Conservation (phyloP, 495 filamentous ascomycete genomes). For the Aspergillus nanangensis region DNA sequence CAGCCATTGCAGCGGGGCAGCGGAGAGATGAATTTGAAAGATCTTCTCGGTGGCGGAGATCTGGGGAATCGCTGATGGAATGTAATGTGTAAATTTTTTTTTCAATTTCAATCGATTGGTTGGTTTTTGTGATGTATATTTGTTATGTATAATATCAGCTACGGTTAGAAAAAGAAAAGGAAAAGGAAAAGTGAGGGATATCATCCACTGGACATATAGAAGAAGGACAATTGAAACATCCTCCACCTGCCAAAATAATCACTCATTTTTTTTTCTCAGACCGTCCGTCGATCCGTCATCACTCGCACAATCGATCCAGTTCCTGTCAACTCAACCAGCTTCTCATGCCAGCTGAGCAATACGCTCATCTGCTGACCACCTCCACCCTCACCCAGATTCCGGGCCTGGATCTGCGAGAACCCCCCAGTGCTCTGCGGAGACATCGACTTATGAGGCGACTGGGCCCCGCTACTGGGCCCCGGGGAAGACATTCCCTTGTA, state of each 20-base stretch:
- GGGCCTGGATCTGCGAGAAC: conserved; percentile 75
- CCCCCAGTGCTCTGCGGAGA: conserved; percentile 81
- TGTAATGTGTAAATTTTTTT: not conserved
- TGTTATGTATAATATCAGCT: too few species aligned
- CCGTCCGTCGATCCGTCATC: conserved; percentile 89
- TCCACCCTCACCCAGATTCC: conserved; percentile 67
- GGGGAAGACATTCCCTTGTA: conserved; percentile 79
- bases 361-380: conserved; percentile 90
- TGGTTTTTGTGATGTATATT: too few species aligned
- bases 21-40: conserved; percentile 76
- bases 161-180: too few species aligned
- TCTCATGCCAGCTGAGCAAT: conserved; percentile 92
- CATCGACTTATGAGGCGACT: conserved; percentile 45
- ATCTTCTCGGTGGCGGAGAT: conserved; percentile 65
- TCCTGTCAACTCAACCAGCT: conserved; percentile 84
- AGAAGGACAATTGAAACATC: conserved; percentile 6
- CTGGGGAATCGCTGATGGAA: conserved; percentile 24
- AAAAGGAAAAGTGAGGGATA: too few species aligned
- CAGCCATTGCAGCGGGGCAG: conserved; percentile 79
- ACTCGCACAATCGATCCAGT: conserved; percentile 81
- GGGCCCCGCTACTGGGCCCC: conserved; percentile 25
- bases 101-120: too few species aligned
- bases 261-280: conserved; percentile 36
- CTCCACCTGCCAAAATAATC: conserved; percentile 1
- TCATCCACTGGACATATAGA: too few species aligned